Percentiles rank a stretch among this genome's conserved stretches.
These are phyloP conservation scores for Solanum aculeatissimum DNA, from an alignment of 305 asterid genomes.

Conservation along the genomic window DNA sequence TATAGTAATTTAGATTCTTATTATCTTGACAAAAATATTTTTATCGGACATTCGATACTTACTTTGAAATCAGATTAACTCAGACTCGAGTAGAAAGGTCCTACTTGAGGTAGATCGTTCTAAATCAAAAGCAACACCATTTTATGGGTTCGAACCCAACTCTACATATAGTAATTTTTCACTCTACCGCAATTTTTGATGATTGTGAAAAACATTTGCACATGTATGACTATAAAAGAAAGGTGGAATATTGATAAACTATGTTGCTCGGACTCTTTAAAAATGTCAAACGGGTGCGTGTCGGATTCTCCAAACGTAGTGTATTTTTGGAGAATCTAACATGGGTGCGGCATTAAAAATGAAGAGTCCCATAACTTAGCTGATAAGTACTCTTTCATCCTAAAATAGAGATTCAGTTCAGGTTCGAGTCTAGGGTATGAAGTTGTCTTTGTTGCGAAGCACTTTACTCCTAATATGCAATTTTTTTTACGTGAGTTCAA, in stretches of 20 bases:
- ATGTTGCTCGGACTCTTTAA: too few species aligned
- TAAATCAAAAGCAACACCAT: background rate
- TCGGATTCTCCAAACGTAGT: too few species aligned
- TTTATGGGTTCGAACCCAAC: fast-evolving
- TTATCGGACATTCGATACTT: background rate
- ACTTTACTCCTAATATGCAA: background rate
- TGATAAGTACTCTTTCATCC: background rate
- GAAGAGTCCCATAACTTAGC: too few species aligned
- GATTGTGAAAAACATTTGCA: background rate
- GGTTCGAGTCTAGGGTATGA: background rate
- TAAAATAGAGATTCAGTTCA: background rate
- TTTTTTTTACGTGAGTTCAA: background rate
- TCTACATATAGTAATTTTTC: background rate
- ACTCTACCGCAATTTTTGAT: background rate
- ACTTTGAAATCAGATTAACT: background rate
- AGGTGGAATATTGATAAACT: background rate
- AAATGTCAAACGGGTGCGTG: too few species aligned
- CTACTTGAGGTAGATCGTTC: background rate
- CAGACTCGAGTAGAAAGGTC: background rate
- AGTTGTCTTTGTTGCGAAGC: background rate
- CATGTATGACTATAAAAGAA: background rate
- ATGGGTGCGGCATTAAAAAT: too few species aligned
- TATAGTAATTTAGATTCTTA: background rate
- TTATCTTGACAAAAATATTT: background rate
- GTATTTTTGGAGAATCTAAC: too few species aligned